Conservation (phyloP, 2,329 filamentous ascomycete species). For the Zasmidium citrigriseum region DNA sequence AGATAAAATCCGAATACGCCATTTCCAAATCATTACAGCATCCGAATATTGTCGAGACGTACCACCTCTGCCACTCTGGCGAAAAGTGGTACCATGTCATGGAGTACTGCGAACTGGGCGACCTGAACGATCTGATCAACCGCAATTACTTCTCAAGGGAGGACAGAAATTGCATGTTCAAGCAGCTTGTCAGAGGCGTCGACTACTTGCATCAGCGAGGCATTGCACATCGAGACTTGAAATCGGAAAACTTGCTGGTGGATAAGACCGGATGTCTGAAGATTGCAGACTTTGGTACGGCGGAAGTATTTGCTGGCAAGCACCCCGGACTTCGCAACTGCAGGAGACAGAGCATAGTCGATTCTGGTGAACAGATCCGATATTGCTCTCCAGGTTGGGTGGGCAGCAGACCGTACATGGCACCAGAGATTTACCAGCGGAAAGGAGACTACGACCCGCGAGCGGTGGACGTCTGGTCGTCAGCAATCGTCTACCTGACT, state of each 20-base stretch:
- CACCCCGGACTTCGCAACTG: constrained; percentile 70
- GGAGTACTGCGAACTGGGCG: constrained; percentile 85
- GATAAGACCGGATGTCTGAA: constrained; percentile 79
- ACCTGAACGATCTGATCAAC: constrained; percentile 74
- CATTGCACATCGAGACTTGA: constrained; percentile 88
- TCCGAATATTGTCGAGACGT: constrained; percentile 81
- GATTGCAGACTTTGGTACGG: constrained; percentile 89
- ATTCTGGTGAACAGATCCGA: constrained; percentile 70
- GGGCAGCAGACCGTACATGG: constrained; percentile 83
- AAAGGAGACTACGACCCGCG: constrained; percentile 70
- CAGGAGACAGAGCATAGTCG: constrained; percentile 61
- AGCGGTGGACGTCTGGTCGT: constrained; percentile 82
- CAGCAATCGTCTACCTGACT: constrained; percentile 78
- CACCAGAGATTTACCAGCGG: constrained; percentile 78
- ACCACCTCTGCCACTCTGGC: constrained; percentile 70
- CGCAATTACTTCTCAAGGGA: constrained; percentile 65
- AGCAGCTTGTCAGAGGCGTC: constrained; percentile 81
- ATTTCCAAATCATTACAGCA: constrained; percentile 84
- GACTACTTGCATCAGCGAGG: constrained; percentile 79
- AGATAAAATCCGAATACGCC: constrained; percentile 88
- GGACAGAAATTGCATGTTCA: constrained; percentile 82
- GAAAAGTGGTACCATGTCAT: constrained; percentile 88
- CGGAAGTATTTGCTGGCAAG: constrained; percentile 79
- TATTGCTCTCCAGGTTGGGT: constrained; percentile 78
- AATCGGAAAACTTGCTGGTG: constrained; percentile 82